Evolutionary conservation across 2,329 filamentous ascomycete genomes (phyloP).

Genomic region (Hypoxylon sp.): DNA sequence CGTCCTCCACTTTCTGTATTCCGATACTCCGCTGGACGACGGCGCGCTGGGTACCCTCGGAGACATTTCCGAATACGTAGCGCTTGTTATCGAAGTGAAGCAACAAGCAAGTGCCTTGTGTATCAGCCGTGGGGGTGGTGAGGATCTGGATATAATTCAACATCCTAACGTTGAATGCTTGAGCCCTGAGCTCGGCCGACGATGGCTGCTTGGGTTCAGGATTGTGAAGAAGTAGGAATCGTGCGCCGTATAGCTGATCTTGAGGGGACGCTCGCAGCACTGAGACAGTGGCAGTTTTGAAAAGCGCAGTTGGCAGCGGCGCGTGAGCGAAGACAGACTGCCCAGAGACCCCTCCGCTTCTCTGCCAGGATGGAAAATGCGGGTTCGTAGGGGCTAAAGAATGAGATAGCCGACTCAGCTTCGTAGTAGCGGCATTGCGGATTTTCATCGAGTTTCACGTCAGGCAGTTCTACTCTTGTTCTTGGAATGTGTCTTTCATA

Average conservation of each 20-base stretch:
- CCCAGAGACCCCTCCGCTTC: no score
- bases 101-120: conserved; percentile 81
- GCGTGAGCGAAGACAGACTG: conserved; percentile 29
- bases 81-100: conserved; percentile 85
- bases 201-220: not conserved
- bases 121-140: conserved; percentile 89
- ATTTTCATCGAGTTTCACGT: conserved; percentile 29
- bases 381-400: conserved; percentile 14
- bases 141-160: conserved; percentile 80
- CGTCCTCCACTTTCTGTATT: conserved; percentile 76
- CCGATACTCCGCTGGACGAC: conserved; percentile 77
- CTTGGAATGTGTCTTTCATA: no score
- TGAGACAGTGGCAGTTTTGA: conserved; percentile 23
- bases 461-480: not conserved
- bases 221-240: conserved; percentile 30
- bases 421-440: conserved; percentile 11
- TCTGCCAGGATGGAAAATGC: conserved; percentile 1
- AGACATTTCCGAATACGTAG: conserved; percentile 87
- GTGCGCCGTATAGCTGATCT: conserved; percentile 15
- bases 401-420: conserved; percentile 11
- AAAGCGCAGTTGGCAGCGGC: conserved; percentile 35
- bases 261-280: conserved; percentile 25
- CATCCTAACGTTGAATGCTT: conserved; percentile 67
- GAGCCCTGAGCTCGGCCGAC: not conserved
- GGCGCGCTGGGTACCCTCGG: conserved; percentile 88